phyloP scores from a whole-genome alignment of 306 rosid genomes.

The Geum urbanum region DNA sequence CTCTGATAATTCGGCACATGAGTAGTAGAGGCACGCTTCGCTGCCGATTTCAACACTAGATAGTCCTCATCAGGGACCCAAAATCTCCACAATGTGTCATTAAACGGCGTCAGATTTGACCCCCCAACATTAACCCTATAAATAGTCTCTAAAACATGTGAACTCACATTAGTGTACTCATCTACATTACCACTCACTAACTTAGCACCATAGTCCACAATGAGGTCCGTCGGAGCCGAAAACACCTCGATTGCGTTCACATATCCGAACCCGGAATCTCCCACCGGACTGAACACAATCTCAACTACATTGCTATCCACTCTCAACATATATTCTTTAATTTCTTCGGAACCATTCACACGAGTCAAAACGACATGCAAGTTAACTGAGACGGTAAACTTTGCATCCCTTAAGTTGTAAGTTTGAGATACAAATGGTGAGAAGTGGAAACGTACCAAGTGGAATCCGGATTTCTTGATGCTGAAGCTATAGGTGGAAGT shows the following conservation, averaged over 20 bases:
- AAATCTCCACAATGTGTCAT: constrained; percentile 91
- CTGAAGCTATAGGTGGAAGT: constrained; percentile 53
- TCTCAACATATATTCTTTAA: constrained; percentile 60
- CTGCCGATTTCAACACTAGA: constrained; percentile 59
- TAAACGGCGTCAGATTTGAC: constrained; percentile 64
- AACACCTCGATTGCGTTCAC: constrained; percentile 73
- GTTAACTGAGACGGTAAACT: constrained; percentile 51
- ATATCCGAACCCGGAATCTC: constrained; percentile 56
- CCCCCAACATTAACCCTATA: constrained; percentile 90
- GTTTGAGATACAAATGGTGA: constrained; percentile 58
- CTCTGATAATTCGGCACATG: constrained; percentile 61
- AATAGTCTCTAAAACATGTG: constrained; percentile 64
- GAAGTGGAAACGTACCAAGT: constrained; percentile 84
- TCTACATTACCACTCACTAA: constrained; percentile 42
- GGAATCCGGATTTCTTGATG: constrained; percentile 62
- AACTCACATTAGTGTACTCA: constrained; percentile 52
- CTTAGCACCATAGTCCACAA: constrained; percentile 66
- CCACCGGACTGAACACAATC: constrained; percentile 48
- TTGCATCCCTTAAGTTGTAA: constrained; percentile 54
- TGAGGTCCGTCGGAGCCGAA: constrained; percentile 67
- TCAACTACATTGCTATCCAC: constrained; percentile 42
- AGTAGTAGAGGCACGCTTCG: constrained; percentile 50
- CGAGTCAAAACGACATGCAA: constrained; percentile 33
- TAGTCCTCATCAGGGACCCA: constrained; percentile 87
- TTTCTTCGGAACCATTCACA: constrained; percentile 28